Conservation (phyloP, 1,139 yeast genomes). For the Candida albicans region DNA sequence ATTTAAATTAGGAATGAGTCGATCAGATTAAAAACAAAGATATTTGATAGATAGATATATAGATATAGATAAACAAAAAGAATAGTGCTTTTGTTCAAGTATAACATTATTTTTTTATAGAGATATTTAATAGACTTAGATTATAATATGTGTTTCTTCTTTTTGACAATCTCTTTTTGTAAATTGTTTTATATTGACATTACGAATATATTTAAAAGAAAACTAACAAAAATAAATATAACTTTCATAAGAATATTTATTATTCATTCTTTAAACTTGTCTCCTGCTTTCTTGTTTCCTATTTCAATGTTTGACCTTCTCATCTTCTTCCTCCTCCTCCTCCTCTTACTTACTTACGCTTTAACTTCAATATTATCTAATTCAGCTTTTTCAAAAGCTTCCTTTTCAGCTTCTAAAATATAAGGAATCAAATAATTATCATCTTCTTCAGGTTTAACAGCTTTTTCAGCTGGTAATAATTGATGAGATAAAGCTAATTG, state of each 20-base stretch:
- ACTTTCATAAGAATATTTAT: constrained; percentile 5
- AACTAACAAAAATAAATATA: neutral
- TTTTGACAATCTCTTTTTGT: too few species aligned
- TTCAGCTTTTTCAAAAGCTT: constrained; percentile 81
- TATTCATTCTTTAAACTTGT: too few species aligned
- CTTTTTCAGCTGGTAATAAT: constrained; percentile 78
- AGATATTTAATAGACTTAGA: too few species aligned
- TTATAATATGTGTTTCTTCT: too few species aligned
- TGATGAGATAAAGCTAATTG: constrained; percentile 85
- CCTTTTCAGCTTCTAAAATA: constrained; percentile 92
- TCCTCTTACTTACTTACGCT: too few species aligned
- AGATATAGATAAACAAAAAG: neutral
- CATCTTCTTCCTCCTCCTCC: constrained; percentile 1
- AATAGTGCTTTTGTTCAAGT: too few species aligned
- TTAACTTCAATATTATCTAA: constrained; percentile 70
- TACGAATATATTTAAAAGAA: neutral
- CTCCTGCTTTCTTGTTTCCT: neutral
- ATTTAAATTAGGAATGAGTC: constrained; percentile 51
- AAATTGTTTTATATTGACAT: too few species aligned
- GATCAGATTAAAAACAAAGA: neutral
- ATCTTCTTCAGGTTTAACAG: constrained; percentile 81
- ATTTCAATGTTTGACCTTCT: too few species aligned
- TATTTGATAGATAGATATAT: neutral
- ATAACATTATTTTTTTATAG: too few species aligned
- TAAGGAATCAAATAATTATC: constrained; percentile 82